Base-by-base conservation (phyloP, 441 rosid species). In the Breynia disticha region DNA sequence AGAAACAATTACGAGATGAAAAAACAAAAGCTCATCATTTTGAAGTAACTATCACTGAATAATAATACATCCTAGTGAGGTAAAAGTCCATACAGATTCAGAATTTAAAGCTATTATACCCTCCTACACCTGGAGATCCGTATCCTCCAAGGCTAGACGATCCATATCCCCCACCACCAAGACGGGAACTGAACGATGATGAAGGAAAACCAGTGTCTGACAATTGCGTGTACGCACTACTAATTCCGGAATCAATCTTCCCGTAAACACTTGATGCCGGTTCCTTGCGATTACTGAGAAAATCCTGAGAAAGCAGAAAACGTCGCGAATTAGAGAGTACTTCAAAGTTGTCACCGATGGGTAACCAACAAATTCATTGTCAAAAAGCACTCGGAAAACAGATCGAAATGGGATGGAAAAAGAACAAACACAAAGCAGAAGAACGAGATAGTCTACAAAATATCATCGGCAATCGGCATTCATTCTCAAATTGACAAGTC, bases 101-200 rank as follows among this genome's bases (percentile, higher is more conserved):
- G 39, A 63, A 73, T 60, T 79, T 73, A 55, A 57, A 79, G 65
- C 71, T 66, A 60, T 56, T 61, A 35, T 67, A 67, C 35, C 63
- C 67, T 53, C 71, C 71, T 54, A 55, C 46, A 38, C 61, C 59
- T 11, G 65, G 69, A 16, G 65, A 66, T 44, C 65, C 69, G 45
- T 75, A 75, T 16, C 74, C 79, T 52, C 80, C 77, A 45, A 72
- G 12, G 17, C 51, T 56, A 7, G 69, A 63, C 35, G 76, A 67
- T 58, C 83, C 78, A 44, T 72, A 70, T 18, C 68, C 70, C 19
- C 73, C 72, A 3, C 68, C 70, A 19, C 73, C 72, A 3, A 73
- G 49, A 56, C 69, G 75, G 8, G 79, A 71, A 5, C 71, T 50
- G 39, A 59, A 68, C 1, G 71, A 65, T 4, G 81, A 52, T 28